These are phyloP conservation scores for Syzygium grande DNA, from an alignment of 345 rosid genomes.

Conservation along the genomic window DNA sequence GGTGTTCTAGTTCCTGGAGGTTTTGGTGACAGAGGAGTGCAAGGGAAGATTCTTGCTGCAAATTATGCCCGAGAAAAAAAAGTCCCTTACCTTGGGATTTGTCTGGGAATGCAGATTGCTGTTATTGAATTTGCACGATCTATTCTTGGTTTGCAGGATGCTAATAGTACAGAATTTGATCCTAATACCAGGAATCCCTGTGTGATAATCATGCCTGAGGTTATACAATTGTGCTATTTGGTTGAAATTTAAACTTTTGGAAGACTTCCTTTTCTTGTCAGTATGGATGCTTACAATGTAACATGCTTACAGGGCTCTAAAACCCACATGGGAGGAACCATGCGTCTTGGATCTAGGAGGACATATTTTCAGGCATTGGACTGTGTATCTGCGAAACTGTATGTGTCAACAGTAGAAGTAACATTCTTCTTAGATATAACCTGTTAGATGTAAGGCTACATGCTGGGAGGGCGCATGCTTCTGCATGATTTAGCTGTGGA, in stretches of 20 bases:
- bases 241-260: neutral
- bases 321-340: slow-evolving; percentile 96
- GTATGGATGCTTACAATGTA: neutral
- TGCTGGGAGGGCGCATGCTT: neutral
- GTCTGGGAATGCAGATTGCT: slow-evolving; percentile 97
- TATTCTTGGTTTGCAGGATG: slow-evolving; percentile 67
- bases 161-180: slow-evolving; percentile 94
- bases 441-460: neutral
- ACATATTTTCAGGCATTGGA: slow-evolving; percentile 54
- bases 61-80: slow-evolving; percentile 82
- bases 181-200: slow-evolving; percentile 64
- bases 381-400: slow-evolving; percentile 78
- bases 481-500: neutral
- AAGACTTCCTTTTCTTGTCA: neutral
- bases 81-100: slow-evolving; percentile 88
- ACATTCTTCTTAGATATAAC: neutral
- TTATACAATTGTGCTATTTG: slow-evolving; percentile 3
- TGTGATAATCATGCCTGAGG: slow-evolving; percentile 98
- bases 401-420: slow-evolving; percentile 15
- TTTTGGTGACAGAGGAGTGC: slow-evolving; percentile 91
- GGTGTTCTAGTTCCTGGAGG: slow-evolving; percentile 98
- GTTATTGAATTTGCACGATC: slow-evolving; percentile 83
- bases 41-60: slow-evolving; percentile 90
- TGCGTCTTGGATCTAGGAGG: slow-evolving; percentile 92
- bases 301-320: slow-evolving; percentile 58